Base-by-base conservation (phyloP, 2,329 filamentous ascomycete species). In the Sordariomycetes sp. region DNA sequence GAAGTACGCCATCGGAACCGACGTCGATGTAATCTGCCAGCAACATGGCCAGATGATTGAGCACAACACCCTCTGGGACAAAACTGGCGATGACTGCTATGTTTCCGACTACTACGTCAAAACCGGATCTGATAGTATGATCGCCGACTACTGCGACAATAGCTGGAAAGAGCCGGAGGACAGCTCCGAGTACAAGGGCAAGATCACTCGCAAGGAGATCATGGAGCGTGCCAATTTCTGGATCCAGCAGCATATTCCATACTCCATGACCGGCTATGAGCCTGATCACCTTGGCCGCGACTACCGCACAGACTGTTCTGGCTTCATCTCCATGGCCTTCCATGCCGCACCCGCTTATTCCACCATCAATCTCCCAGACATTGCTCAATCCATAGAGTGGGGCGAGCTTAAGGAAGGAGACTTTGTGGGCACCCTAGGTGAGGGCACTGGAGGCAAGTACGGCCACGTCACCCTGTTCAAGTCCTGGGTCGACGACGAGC, bases 221-320 rank as follows among this genome's bases (percentile, higher is more conserved):
- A 33, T 39, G n/a, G 26, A 18, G 11, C 37, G 37, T 18, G 37
- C 24, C 21, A 18, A 36, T 11, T 39, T 34, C 21, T 39, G 37
- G 37, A 32, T 39, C 30, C n/a, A 15, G 15, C 28, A 32, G 30
- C 20, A 24, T 20, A 32, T 39, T 27, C 34, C 37, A 3, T 39
- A 39, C 34, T 39, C 37, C 20, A 39, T 39, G 37, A 23, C 31
- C 6, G 23, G 14, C 16, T 26, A 15, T 14, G 36, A 36, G 23
- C 37, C 37, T 18, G 37, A 39, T 16, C 9, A 16, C 19, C 21
- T 30, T 20, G 37, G 37, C 21, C 27, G 30, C 11, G 8, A 21
- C 14, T 39, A 39, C 34, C 34, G 37, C 12, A 39, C 37, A 14
- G 37, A 39, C 37, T 39, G 37, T 31, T 39, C 37, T 10, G 37